Conservation (phyloP, 768 basidiomycete genomes). For the Agaricus subrufescens region DNA sequence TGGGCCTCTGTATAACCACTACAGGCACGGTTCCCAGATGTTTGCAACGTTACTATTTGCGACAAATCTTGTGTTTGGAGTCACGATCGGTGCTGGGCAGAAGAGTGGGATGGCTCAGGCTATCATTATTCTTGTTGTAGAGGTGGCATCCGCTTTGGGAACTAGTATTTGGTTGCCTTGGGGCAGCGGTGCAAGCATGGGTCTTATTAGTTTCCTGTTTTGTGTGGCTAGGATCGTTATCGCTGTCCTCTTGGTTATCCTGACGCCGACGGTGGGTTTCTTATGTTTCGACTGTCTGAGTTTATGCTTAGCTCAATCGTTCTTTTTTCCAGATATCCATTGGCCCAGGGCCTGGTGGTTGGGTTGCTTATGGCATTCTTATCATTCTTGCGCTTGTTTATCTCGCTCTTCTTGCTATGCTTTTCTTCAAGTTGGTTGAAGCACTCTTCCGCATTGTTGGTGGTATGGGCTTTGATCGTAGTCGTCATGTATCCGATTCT, state of each 20-base stretch:
- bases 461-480: conserved; percentile 79
- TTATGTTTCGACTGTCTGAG: not conserved
- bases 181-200: conserved; percentile 97
- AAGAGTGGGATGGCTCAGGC: conserved; percentile 88
- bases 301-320: not conserved
- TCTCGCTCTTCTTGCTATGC: conserved; percentile 75
- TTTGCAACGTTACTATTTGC: conserved; percentile 81
- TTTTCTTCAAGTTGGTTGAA: conserved; percentile 82
- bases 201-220: conserved; percentile 88
- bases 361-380: conserved; percentile 93
- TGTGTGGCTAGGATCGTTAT: conserved; percentile 88
- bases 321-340: conserved; percentile 65
- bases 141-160: conserved; percentile 80
- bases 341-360: conserved; percentile 74
- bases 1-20: conserved; percentile 94
- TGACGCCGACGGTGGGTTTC: conserved; percentile 76
- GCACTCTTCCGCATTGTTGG: conserved; percentile 75
- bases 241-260: conserved; percentile 84
- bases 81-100: conserved; percentile 88
- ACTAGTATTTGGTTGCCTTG: conserved; percentile 96
- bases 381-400: conserved; percentile 81
- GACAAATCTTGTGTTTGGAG: conserved; percentile 77
- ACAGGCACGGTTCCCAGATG: conserved; percentile 84
- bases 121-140: conserved; percentile 83
- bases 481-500: conserved; percentile 72